Evolutionary conservation across 2,329 filamentous ascomycete species (phyloP).

Genomic region (Podosphaera fusca): DNA sequence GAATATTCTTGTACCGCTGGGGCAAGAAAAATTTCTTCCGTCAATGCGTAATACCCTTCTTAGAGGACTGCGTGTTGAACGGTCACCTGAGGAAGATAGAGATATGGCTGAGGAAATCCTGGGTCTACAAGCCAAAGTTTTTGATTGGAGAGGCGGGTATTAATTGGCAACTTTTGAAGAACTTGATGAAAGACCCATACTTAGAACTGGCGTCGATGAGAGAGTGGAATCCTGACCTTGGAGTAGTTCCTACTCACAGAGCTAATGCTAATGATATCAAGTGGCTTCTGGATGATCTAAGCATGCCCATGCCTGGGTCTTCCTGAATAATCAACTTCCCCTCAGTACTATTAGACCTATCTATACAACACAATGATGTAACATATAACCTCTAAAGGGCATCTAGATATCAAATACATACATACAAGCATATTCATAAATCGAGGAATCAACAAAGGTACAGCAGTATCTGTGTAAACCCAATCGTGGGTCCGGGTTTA

Average conservation of each 20-base stretch:
- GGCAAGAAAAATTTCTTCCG: constrained; percentile 10
- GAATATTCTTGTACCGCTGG: constrained; percentile 8
- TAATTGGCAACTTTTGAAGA: constrained; percentile 6
- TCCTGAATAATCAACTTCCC: no score
- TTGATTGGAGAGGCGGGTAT: constrained; percentile 2
- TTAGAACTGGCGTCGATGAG: constrained; percentile 3
- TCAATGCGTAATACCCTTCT: constrained; percentile 4
- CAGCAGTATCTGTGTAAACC: no score
- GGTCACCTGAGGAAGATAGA: constrained; percentile 11
- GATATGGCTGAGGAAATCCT: constrained; percentile 6
- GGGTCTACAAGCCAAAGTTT: constrained; percentile 2
- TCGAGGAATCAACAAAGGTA: no score
- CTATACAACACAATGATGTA: no score
- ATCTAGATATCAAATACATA: no score
- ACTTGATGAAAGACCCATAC: constrained; percentile 9
- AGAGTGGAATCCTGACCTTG: not conserved
- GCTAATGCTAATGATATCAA: not conserved
- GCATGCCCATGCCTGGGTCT: no score
- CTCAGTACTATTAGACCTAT: no score
- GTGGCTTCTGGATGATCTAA: not conserved
- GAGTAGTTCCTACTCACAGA: no score
- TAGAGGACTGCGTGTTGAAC: constrained; percentile 12
- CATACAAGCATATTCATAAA: no score
- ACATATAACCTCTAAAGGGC: no score
- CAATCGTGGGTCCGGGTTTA: no score